Base-by-base conservation (phyloP, 2,329 filamentous ascomycete genomes). In the Colletotrichum sidae region DNA sequence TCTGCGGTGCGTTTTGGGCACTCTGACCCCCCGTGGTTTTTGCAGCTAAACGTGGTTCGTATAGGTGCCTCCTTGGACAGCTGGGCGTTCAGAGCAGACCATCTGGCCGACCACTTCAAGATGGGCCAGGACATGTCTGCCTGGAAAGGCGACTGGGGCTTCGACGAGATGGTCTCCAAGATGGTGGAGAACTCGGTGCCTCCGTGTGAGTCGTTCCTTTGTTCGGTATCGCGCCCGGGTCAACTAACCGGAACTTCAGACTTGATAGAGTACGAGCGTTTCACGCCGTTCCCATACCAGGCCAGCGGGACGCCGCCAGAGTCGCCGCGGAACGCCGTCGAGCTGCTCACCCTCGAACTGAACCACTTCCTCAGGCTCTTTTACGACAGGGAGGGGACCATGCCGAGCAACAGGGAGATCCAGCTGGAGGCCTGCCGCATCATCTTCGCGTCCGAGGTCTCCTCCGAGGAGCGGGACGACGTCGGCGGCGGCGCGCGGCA, bases 111-210 rank as follows among this genome's bases (percentile, higher is more conserved):
- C 8, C 78, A 80, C 67, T 80, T 80, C 68, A 78, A 76, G 56
- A 71, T 67, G 17, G 78, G 77, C 13, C 73, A 73, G 41, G 73
- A 70, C 55, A 80, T 80, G 77, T 73, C 75, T 41, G 73, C 77
- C 39, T 80, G 77, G 78, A 75, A 76, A 59, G 78, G 78, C 25
- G 77, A 78, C 50, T 77, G 77, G 73, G 78, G 77, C 44, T 78
- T 80, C 53, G 77, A 78, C 9, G 63, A 70, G 2, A 70, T 72
- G 8, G 70, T 79, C 12, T 60, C 75, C 39, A 73, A 76, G 41
- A 73, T 77, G 54, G 73, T 79, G 46, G 76, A 79, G 60, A 79
- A 77, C 58, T 72, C 75, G 39, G 77, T 79, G 37, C 76, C 76
- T 13, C 77, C 77, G 8, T 79, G 69, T 71, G 49, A 63, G 69